A percentile compares a stretch with the other conserved stretches of the same genome.
These are phyloP conservation scores for Fusarium foetens DNA, from an alignment of 2,329 filamentous ascomycete genomes.

Conservation along the genomic window DNA sequence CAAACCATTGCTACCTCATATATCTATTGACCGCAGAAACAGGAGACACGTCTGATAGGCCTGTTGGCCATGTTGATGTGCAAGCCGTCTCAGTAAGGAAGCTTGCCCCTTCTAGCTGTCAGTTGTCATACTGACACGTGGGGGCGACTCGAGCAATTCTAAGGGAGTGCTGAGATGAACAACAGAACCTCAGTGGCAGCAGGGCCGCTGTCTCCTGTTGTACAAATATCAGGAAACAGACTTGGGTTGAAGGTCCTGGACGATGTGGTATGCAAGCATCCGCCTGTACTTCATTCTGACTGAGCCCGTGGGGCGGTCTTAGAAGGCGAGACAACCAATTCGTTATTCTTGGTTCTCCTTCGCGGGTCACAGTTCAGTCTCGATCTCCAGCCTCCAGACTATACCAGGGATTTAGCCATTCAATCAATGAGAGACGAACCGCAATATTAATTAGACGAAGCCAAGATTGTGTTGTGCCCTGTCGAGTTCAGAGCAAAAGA, in stretches of 20 bases:
- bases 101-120: conserved; percentile 23
- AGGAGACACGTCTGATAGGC: conserved; percentile 13
- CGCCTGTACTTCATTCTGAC: conserved; percentile 39
- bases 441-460: conserved; percentile 3
- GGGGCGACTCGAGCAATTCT: conserved; percentile 40
- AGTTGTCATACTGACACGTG: conserved; percentile 42
- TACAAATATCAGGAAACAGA: conserved; percentile 37
- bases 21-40: neutral
- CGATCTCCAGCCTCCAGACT: neutral
- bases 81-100: conserved; percentile 17
- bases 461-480: conserved; percentile 10
- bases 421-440: conserved; percentile 17
- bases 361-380: conserved; percentile 23
- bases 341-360: conserved; percentile 11
- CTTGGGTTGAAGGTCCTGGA: conserved; percentile 38
- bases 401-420: neutral
- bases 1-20: conserved; percentile 12
- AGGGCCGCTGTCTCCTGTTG: conserved; percentile 35
- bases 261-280: conserved; percentile 43
- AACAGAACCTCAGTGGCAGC: conserved; percentile 17
- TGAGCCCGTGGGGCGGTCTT: conserved; percentile 36
- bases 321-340: conserved; percentile 32
- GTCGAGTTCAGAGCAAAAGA: conserved; percentile 23
- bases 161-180: conserved; percentile 29
- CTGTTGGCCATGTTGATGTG: conserved; percentile 21